These are phyloP conservation scores for Entonaema liquescens DNA, from an alignment of 495 filamentous ascomycete genomes.

Conservation along the genomic window DNA sequence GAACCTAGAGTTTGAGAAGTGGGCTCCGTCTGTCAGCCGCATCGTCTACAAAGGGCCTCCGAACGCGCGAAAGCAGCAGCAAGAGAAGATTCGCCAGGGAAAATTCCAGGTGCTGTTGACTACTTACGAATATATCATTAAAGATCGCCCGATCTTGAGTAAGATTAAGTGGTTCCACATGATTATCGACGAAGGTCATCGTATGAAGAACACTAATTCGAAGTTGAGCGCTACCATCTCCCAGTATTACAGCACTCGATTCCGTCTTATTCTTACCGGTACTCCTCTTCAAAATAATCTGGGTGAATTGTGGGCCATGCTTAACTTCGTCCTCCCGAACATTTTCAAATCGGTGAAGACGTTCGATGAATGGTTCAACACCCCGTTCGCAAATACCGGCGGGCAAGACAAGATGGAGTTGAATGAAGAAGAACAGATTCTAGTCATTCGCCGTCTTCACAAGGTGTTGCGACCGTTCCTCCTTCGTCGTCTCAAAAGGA, in stretches of 20 bases:
- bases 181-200: conserved; percentile 99
- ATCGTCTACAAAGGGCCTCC: conserved; percentile 98
- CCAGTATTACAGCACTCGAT: conserved; percentile 92
- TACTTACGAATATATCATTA: conserved; percentile 99
- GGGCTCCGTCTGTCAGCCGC: conserved; percentile 85
- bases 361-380: conserved; percentile 99
- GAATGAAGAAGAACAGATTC: conserved; percentile 98
- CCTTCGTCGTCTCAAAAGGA: conserved; percentile 98
- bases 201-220: conserved; percentile 99
- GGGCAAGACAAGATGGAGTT: conserved; percentile 98
- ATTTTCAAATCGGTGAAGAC: conserved; percentile 99
- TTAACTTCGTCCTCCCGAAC: conserved; percentile 97
- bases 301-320: conserved; percentile 93
- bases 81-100: conserved; percentile 92
- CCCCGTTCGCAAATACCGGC: conserved; percentile 97
- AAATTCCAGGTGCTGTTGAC: conserved; percentile 96
- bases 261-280: conserved; percentile 95
- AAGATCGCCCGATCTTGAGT: conserved; percentile 90
- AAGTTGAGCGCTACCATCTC: conserved; percentile 95
- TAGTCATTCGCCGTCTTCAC: conserved; percentile 97
- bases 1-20: conserved; percentile 99
- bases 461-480: conserved; percentile 98
- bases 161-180: conserved; percentile 99
- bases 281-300: conserved; percentile 98
- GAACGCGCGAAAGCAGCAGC: conserved; percentile 85